Evolutionary conservation across 2,329 filamentous ascomycete genomes (phyloP), one percentile per base, ranked within the genome.

Genomic region (Calonectria henricotiae): DNA sequence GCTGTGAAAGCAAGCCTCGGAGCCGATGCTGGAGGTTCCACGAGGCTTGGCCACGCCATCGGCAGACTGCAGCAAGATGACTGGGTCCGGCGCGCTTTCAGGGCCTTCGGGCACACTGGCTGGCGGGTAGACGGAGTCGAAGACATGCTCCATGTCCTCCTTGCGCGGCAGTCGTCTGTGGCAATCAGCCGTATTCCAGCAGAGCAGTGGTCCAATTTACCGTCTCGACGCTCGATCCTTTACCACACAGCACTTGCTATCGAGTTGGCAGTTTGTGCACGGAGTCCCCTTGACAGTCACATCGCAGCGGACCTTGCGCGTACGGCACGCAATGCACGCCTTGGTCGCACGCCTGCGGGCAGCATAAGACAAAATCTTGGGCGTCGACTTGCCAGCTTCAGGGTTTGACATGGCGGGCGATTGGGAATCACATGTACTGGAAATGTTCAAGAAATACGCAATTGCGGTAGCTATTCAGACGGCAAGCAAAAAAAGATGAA

Each of bases 201-300:
- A 35, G 17, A 27, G n/a, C n/a, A 1, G 35, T 6, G 8, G 13
- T 27, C 11, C 2, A 25, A 5, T 17, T 41, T 30, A 63, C 61
- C 61, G 61, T 27, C 61, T 63, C 12, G 61, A 63, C 6, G 61
- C 61, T 12, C 61, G 61, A 35, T 63, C 61, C 12, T 49, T 32
- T 1, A 47, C 44, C 11, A 37, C 44, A 9, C 61, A 63, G 11
- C 25, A 39, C 32, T 63, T 63, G 27, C 44, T 30, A n/a, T 63
- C 61, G 7, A 63, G 61, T 20, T 49, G 43, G 61, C 61, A 63
- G 61, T 63, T 63, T 17, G 61, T 63, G 15, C 61, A 63, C 23
- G 61, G 61, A 6, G 61, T 37, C 4, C 61, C 61, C 44, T 46
- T 63, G n/a, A 63, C 23, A 49, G 61, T 49, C 44, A 63, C 61